Conservation (phyloP, 805 yeast genomes). For the Spathaspora sp. region DNA sequence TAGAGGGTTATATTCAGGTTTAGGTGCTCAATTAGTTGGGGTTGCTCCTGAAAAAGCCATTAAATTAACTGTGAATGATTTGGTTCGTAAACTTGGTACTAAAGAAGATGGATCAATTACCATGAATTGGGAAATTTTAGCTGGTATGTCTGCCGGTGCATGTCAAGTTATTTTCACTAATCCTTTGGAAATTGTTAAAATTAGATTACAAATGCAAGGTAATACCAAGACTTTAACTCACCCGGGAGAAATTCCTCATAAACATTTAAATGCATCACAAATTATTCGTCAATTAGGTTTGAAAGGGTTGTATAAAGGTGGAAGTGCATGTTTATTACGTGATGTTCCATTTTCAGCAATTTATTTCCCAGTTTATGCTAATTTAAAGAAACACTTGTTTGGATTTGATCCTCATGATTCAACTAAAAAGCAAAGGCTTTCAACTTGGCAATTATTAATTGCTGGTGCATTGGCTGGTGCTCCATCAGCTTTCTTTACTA, state of each 20-base stretch:
- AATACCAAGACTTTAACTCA: slow-evolving; percentile 39
- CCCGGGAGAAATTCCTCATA: slow-evolving; percentile 38
- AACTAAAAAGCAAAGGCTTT: slow-evolving; percentile 54
- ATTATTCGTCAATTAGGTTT: slow-evolving; percentile 79
- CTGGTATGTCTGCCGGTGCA: slow-evolving; percentile 95
- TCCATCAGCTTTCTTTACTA: slow-evolving; percentile 95
- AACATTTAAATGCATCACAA: slow-evolving; percentile 54
- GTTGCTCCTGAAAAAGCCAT: slow-evolving; percentile 99
- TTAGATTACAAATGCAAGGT: slow-evolving; percentile 92
- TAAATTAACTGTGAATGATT: slow-evolving; percentile 89
- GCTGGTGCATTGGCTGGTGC: slow-evolving; percentile 97
- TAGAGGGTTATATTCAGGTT: slow-evolving; percentile 84
- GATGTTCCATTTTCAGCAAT: slow-evolving; percentile 97
- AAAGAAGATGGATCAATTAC: slow-evolving; percentile 35
- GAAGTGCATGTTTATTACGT: slow-evolving; percentile 83
- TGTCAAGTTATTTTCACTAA: slow-evolving; percentile 96
- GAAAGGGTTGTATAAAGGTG: slow-evolving; percentile 87
- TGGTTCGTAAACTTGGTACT: slow-evolving; percentile 71
- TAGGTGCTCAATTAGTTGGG: slow-evolving; percentile 91
- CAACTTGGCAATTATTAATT: slow-evolving; percentile 77
- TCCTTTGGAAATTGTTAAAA: slow-evolving; percentile 93
- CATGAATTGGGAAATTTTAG: slow-evolving; percentile 66
- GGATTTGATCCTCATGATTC: slow-evolving; percentile 74
- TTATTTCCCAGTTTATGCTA: slow-evolving; percentile 95
- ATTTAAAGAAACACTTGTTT: slow-evolving; percentile 77